Evolutionary conservation across 23 red algal genomes (phyloP), one percentile per base, ranked within the genome.

Genomic region (Gracilaria domingensis): DNA sequence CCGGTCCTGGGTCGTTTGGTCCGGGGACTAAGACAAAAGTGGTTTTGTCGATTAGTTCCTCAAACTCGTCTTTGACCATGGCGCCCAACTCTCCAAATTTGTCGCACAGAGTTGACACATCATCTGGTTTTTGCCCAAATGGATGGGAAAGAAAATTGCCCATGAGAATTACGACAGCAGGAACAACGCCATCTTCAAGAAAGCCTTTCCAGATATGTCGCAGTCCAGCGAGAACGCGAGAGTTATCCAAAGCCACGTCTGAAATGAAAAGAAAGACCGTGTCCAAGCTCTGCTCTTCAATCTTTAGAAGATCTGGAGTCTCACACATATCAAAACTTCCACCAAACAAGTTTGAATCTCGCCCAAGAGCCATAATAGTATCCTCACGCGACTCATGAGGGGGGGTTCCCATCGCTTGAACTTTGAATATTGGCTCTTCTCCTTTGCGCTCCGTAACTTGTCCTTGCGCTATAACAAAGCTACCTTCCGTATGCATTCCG

Each of bases 21-120:
- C 95, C 95, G 14, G 95, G 95, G 12, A 97, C 54, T 33, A 97
- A 58, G 20, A 97, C 89, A 76, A 97, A 85, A 20, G 76, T 83
- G 61, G 66, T 87, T 54, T 86, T 60, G 21, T 88, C 84, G 45
- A 67, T 67, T 35, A 95, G 37, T 42, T 80, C 24, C 25, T 42
- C 36, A 91, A 90, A 97, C 32, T 91, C 82, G 0, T 86, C 37
- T 14, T 61, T 80, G 49, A 94, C 57, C 67, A 94, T 66, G 30
- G 14, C 65, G n/a, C 95, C 95, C 26, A 97, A 57, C 45, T 80
- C 81, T 7, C 84, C 75, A 48, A 97, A 88, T 79, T 80, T 76
- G 12, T 88, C 79, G 20, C 59, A 55, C n/a, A 97, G 90, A 60
- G 82, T 75, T 64, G 80, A 60, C 2, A 86, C 82, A 38, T 97